Conservation (phyloP, 2,329 filamentous ascomycete genomes). For the Hypocreales sp. region DNA sequence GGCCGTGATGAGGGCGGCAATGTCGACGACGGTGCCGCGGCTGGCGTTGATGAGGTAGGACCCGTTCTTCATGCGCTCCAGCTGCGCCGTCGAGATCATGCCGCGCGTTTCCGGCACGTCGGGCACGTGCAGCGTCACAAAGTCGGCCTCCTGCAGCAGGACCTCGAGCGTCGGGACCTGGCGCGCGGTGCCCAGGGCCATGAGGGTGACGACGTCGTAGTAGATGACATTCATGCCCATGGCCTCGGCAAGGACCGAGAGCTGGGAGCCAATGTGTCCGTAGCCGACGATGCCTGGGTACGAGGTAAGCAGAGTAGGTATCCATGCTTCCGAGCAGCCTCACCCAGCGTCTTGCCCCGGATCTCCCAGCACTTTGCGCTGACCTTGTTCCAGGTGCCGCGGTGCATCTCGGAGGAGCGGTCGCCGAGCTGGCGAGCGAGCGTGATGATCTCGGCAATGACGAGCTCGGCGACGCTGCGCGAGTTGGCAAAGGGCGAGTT, state of each 20-base stretch:
- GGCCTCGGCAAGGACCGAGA: constrained; percentile 87
- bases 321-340: constrained; percentile 5
- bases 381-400: constrained; percentile 95
- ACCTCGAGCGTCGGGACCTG: constrained; percentile 67
- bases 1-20: constrained; percentile 76
- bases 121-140: constrained; percentile 88
- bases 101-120: constrained; percentile 86
- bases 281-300: constrained; percentile 77
- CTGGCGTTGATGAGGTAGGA: constrained; percentile 94
- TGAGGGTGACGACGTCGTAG: constrained; percentile 87
- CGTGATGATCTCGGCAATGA: constrained; percentile 84
- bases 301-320: background rate
- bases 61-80: constrained; percentile 82
- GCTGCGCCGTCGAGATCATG: constrained; percentile 68
- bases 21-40: constrained; percentile 86
- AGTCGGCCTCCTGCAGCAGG: constrained; percentile 70
- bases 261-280: constrained; percentile 89
- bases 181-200: constrained; percentile 78
- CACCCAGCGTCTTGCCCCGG: constrained; percentile 86
- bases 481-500: constrained; percentile 99
- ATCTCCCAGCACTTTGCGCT: constrained; percentile 96
- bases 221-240: constrained; percentile 99
- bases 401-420: constrained; percentile 86
- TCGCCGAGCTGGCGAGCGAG: constrained; percentile 88
- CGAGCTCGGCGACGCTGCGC: constrained; percentile 86